Percentiles rank a stretch among this genome's conserved stretches.
Evolutionary conservation across 768 basidiomycete species (phyloP).

Genomic region (Hortiboletus campestris): DNA sequence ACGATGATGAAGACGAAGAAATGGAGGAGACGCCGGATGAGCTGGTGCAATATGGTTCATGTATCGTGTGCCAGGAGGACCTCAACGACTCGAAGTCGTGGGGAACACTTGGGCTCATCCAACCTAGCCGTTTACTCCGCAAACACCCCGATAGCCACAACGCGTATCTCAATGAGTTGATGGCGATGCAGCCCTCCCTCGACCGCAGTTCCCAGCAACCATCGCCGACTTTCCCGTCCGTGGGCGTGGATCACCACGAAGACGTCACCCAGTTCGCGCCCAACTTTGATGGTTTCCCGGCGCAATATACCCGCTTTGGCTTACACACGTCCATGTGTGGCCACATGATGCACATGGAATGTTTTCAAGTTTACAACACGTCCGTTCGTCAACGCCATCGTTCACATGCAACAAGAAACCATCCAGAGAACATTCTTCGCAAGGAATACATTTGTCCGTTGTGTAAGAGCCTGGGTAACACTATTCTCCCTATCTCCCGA

Average conservation of each 20-base stretch:
- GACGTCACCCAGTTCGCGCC: constrained; percentile 43
- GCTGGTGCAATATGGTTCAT: constrained; percentile 74
- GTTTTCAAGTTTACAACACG: constrained; percentile 85
- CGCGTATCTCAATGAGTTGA: constrained; percentile 66
- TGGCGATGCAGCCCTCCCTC: constrained; percentile 60
- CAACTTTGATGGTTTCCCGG: constrained; percentile 73
- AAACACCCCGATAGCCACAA: constrained; percentile 67
- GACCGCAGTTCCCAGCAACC: constrained; percentile 46
- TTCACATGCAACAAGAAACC: constrained; percentile 85
- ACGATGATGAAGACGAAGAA: constrained; percentile 61
- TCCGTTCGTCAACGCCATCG: constrained; percentile 88
- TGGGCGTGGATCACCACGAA: constrained; percentile 23
- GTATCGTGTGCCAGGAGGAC: constrained; percentile 98
- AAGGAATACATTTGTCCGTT: constrained; percentile 96
- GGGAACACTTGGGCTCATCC: constrained; percentile 82
- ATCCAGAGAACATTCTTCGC: constrained; percentile 91
- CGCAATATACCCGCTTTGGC: constrained; percentile 76
- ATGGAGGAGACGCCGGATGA: constrained; percentile 44
- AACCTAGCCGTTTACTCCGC: constrained; percentile 83
- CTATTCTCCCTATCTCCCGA: constrained; percentile 78
- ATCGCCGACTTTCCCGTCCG: constrained; percentile 35
- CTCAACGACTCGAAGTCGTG: constrained; percentile 71
- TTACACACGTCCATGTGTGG: constrained; percentile 86
- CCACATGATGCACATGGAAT: constrained; percentile 96
- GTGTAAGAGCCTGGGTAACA: constrained; percentile 95